Evolutionary conservation across 176 grass and related monocot genomes (phyloP), one percentile per base, ranked within the genome.

Genomic region (Zea mays): DNA sequence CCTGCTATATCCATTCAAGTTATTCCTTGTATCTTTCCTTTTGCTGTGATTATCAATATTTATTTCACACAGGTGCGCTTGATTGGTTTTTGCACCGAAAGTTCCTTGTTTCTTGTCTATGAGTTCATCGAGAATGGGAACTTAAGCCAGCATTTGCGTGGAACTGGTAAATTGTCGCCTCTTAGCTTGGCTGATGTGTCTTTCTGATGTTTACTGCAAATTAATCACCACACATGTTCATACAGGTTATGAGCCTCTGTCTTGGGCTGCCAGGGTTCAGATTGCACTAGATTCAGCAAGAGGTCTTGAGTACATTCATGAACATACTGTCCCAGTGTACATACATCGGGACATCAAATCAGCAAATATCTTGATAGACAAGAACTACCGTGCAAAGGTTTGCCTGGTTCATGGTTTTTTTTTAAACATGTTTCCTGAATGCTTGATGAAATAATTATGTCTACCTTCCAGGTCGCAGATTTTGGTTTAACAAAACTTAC

Each of bases 311-410:
- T 99, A 99, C 71, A 92, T 99, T 80, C 96, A 99, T 37, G 92
- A 99, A 69, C 96, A 99, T 82, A 99, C 92, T 40, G 92, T 99
- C 51, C 96, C 92, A 85, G 87, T 95, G 4, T 99, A 99, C 62
- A 92, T 99, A 84, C 96, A 99, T 75, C 78, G 96, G 2, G 96
- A 99, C 80, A 99, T 99, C 51, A 99, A 99, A 87, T 89, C 96
- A 52, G 92, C 92, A 77, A 99, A 99, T 68, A 99, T 99, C 33
- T 87, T 99, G 83, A 92, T 99, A 86, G 96, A 99, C 80, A 95
- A 92, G 80, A 99, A 99, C 44, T 83, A 62, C 36, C 87, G 78
- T 44, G 96, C 79, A 75, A 99, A 99, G 92, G 96, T 99, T 69
- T 8, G 54, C 66, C 71, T 88, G 48, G 47, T 67, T 77, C 42